Evolutionary conservation across 2,329 filamentous ascomycete genomes (phyloP), one percentile per base, ranked within the genome.

Genomic region (Capronia epimyces): DNA sequence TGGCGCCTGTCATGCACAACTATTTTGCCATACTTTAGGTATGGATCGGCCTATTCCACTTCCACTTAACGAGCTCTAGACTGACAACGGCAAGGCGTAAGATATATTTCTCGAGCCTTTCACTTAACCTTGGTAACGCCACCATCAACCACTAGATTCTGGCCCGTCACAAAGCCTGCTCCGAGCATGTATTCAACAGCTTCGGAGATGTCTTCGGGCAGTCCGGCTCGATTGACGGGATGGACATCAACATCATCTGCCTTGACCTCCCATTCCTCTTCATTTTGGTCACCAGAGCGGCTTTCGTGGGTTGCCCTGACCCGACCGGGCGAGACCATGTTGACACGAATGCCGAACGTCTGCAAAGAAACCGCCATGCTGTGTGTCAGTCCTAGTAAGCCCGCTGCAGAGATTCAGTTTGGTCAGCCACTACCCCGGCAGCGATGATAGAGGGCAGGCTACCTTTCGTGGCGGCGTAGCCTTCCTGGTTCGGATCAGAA

Each of bases 221-320:
- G 65, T 2, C 73, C 73, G 1, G 71, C 70, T 25, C 73, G 65
- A 50, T 74, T 74, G 3, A 66, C 67, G 5, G 69, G 66, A 60
- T 75, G 72, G 34, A 70, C 64, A 4, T 66, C 60, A 15, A 71
- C 63, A 50, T 75, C 71, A 55, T 69, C 67, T 42, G 69, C 67
- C 25, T 63, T 64, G 29, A 66, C 52, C 53, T 66, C 67, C 68
- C 68, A 74, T 43, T 62, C 61, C 40, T 57, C 59, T 10, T 69
- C 69, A 15, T 66, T 67, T 54, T 75, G 67, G 52, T 75, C 72
- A 5, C 67, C 72, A 31, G 69, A 65, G 50, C 66, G 70, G 55
- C 69, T 68, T 65, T 75, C 73, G 56, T 75, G 72, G n/a, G 66
- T 65, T 7, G 68, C 72, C 60, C 72, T 73, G 62, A 75, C 71